phyloP scores from a whole-genome alignment of 2,329 filamentous ascomycete genomes.

The Ophiostoma piceae region DNA sequence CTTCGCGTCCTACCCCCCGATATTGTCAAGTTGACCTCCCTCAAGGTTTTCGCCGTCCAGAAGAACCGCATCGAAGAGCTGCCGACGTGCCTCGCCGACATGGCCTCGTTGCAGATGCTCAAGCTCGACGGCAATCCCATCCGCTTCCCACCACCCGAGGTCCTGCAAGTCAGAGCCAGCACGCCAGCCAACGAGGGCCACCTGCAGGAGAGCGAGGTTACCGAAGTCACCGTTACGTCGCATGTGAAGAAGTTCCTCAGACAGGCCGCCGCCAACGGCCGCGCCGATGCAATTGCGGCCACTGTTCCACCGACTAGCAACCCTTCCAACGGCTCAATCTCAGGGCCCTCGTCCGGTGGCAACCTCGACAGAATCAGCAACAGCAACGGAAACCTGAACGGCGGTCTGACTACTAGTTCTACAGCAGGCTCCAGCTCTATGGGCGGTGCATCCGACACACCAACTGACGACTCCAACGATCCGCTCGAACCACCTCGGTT shows the following conservation, averaged over 20 bases:
- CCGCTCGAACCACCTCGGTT: slow-evolving; percentile 72
- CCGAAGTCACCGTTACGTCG: slow-evolving; percentile 54
- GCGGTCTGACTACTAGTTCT: slow-evolving; percentile 18
- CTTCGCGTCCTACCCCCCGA: slow-evolving; percentile 71
- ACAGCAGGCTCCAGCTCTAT: not conserved
- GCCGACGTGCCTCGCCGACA: slow-evolving; percentile 78
- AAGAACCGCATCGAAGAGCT: slow-evolving; percentile 83
- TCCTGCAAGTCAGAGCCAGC: slow-evolving; percentile 54
- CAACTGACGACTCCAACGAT: slow-evolving; percentile 62
- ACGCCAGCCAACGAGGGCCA: slow-evolving; percentile 53
- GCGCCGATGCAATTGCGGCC: not conserved
- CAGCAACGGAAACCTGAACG: not conserved
- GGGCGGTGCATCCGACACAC: slow-evolving; percentile 41
- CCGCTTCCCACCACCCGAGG: slow-evolving; percentile 67
- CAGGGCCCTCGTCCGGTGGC: slow-evolving; percentile 16
- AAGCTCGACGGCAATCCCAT: slow-evolving; percentile 88
- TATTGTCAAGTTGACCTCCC: slow-evolving; percentile 71
- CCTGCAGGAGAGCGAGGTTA: slow-evolving; percentile 59
- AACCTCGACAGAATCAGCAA: not conserved
- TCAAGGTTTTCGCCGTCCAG: slow-evolving; percentile 84
- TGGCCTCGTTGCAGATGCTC: slow-evolving; percentile 81
- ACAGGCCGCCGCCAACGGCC: slow-evolving; percentile 36
- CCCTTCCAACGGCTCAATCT: slow-evolving; percentile 11
- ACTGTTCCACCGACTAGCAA: not conserved
- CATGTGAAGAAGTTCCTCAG: slow-evolving; percentile 59